Evolutionary conservation across 2,329 filamentous ascomycete genomes (phyloP).

Genomic region (Fusarium scirpi): DNA sequence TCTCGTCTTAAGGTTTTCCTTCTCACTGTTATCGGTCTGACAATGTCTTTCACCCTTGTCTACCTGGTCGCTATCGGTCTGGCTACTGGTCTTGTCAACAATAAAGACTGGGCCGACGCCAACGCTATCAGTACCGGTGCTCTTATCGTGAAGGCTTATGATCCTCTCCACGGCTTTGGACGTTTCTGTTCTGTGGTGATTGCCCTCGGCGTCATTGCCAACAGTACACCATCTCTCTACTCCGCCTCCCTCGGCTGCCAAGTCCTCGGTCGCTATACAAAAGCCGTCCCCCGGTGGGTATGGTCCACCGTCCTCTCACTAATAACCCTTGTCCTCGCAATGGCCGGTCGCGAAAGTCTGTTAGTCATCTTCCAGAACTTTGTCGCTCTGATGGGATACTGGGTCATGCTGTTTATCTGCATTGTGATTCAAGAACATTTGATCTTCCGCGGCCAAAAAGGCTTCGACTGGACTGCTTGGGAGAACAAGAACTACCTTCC

Average conservation of each 20-base stretch:
- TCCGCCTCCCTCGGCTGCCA: constrained; percentile 70
- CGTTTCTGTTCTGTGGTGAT: constrained; percentile 68
- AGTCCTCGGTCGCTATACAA: constrained; percentile 65
- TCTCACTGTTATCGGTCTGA: constrained; percentile 76
- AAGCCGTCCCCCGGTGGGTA: constrained; percentile 64
- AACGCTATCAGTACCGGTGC: constrained; percentile 67
- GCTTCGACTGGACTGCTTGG: constrained; percentile 60
- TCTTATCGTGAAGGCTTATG: constrained; percentile 67
- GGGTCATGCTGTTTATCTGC: constrained; percentile 64
- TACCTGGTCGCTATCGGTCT: constrained; percentile 73
- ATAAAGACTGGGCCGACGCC: constrained; percentile 62
- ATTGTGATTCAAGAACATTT: constrained; percentile 61
- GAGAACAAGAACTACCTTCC: constrained; percentile 60
- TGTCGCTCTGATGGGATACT: constrained; percentile 66
- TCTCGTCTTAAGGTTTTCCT: constrained; percentile 73
- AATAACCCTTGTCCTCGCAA: constrained; percentile 66
- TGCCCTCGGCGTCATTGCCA: constrained; percentile 66
- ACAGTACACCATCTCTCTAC: constrained; percentile 68
- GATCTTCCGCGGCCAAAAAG: constrained; percentile 56
- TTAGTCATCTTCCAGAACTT: constrained; percentile 67
- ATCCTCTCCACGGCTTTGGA: constrained; percentile 66
- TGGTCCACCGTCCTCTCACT: constrained; percentile 66
- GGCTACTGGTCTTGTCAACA: constrained; percentile 62
- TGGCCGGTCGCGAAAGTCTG: constrained; percentile 65
- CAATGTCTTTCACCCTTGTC: constrained; percentile 70